A percentile compares a stretch with the other conserved stretches of the same genome.
These are phyloP conservation scores for Penicillium sp. DNA, from an alignment of 2,329 filamentous ascomycete genomes.

Conservation along the genomic window DNA sequence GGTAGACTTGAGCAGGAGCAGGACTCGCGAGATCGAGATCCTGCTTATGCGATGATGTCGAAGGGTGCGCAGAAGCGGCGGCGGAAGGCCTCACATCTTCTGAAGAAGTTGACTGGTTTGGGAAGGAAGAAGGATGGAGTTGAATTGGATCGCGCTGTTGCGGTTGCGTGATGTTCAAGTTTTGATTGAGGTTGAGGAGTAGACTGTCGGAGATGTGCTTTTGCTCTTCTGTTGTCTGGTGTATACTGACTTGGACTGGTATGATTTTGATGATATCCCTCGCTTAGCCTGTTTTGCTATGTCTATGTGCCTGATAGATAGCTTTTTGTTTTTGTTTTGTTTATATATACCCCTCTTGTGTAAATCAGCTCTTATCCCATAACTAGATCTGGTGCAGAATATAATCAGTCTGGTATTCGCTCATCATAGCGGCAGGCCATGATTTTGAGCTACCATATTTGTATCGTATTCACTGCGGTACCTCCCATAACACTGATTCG, in stretches of 20 bases:
- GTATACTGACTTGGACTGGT: not conserved
- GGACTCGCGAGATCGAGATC: not conserved
- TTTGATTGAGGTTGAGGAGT: too few relatives aligned
- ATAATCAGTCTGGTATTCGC: too few relatives aligned
- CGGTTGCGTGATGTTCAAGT: not conserved
- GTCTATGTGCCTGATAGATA: not conserved
- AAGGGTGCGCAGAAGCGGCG: not conserved
- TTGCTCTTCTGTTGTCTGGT: not conserved
- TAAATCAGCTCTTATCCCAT: not conserved
- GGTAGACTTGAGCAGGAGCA: not conserved
- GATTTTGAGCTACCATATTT: too few relatives aligned
- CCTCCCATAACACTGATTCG: too few relatives aligned
- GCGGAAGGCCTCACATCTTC: conserved; percentile 19
- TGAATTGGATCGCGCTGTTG: not conserved
- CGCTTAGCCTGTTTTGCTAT: not conserved
- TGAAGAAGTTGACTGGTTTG: conserved; percentile 24
- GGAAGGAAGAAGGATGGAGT: not conserved
- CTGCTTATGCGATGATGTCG: conserved; percentile 1
- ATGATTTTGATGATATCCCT: not conserved
- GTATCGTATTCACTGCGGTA: too few relatives aligned
- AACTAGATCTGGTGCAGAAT: too few relatives aligned
- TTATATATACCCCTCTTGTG: not conserved
- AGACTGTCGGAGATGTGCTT: not conserved
- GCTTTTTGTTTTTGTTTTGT: not conserved
- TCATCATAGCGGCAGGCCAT: too few relatives aligned